These are phyloP conservation scores for Moesziomyces aphidis DNA, from an alignment of 1,284 basidiomycete genomes.

Conservation along the genomic window DNA sequence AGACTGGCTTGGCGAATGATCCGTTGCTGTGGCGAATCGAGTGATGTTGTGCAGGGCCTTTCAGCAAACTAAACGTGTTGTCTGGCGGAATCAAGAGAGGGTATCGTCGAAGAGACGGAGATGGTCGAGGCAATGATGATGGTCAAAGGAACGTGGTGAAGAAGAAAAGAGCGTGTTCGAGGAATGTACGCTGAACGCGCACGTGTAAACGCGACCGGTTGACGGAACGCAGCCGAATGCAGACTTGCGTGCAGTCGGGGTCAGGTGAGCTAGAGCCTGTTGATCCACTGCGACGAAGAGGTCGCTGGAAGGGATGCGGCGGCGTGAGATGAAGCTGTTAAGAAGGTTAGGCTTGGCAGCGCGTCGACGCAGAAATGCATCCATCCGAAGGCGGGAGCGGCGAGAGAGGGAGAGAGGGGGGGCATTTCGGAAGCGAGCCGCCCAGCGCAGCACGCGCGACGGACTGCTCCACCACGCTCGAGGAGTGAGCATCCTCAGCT, in stretches of 20 bases:
- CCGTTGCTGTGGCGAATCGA: no score
- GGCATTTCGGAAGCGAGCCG: conserved; percentile 12
- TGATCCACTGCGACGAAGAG: not conserved
- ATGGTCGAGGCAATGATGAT: not conserved
- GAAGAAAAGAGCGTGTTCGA: not conserved
- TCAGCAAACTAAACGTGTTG: no score
- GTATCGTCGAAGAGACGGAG: not conserved
- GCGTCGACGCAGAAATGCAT: not conserved
- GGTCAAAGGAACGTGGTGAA: not conserved
- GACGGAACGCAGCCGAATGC: not conserved
- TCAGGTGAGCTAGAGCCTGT: not conserved
- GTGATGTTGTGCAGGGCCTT: no score
- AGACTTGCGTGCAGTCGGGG: not conserved
- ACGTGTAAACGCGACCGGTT: not conserved
- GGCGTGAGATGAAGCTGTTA: conserved; percentile 4
- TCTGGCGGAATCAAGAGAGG: not conserved
- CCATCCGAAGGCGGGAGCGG: conserved; percentile 2
- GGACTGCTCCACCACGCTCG: not conserved
- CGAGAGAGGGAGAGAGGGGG: no score
- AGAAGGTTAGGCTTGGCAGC: conserved; percentile 6
- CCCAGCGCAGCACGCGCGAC: not conserved
- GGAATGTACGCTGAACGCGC: not conserved
- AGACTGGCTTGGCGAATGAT: not conserved
- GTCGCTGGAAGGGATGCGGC: not conserved
- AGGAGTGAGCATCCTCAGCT: not conserved